Conservation (phyloP, 208 protist genomes). For the Leishmania tropica region DNA sequence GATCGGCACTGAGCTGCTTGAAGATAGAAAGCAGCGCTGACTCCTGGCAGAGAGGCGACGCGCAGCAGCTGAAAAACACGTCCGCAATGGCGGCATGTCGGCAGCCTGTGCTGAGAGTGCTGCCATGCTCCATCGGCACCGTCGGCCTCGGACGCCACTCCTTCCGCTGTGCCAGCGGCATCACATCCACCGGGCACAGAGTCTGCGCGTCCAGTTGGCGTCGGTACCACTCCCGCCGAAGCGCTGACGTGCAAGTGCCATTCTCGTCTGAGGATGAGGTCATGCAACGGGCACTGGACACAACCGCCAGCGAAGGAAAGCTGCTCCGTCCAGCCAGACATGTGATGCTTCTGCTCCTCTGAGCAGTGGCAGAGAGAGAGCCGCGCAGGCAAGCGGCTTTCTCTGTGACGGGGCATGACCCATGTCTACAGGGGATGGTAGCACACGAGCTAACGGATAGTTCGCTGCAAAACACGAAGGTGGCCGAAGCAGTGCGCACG, state of each 20-base stretch:
- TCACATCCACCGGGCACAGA: constrained; percentile 22
- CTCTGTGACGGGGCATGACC: background rate
- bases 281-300: background rate
- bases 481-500: background rate
- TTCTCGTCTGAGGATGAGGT: background rate
- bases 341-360: background rate
- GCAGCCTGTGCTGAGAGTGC: background rate
- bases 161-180: constrained; percentile 24
- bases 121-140: background rate
- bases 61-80: constrained; percentile 30
- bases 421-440: background rate
- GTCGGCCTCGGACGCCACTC: background rate
- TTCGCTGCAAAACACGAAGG: background rate
- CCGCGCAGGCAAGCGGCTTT: background rate
- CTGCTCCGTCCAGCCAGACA: background rate
- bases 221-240: constrained; percentile 28
- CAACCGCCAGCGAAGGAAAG: background rate
- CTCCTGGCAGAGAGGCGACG: constrained; percentile 14
- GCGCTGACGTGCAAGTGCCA: background rate
- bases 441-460: background rate
- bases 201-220: constrained; percentile 23
- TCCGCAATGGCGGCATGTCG: constrained; percentile 17
- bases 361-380: background rate
- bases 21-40: constrained; percentile 15
- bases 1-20: constrained; percentile 19